Percentiles rank a stretch among this genome's conserved stretches.
Conservation (phyloP, 78 protist genomes). For the Dictyostelium discoideum region DNA sequence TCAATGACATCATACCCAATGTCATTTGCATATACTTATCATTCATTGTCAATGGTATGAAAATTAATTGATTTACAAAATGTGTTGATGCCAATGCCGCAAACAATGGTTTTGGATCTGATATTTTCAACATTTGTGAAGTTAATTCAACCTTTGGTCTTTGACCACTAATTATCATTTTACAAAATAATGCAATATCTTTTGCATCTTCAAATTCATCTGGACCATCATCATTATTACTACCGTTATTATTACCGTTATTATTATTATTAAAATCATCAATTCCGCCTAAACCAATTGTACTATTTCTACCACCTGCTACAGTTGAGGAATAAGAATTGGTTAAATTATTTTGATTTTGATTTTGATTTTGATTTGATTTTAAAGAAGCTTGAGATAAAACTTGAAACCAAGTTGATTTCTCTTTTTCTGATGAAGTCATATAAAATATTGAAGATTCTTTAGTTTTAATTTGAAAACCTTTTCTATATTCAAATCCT, state of each 20-base stretch:
- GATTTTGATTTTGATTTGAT: neutral
- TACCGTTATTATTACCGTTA: neutral
- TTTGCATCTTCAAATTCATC: slow-evolving; percentile 33
- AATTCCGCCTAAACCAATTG: neutral
- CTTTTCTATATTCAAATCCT: slow-evolving; percentile 75
- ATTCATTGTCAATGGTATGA: slow-evolving; percentile 33
- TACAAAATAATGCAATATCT: slow-evolving; percentile 30
- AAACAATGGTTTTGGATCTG: slow-evolving; percentile 52
- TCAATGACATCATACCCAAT: slow-evolving; percentile 6
- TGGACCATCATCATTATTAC: neutral
- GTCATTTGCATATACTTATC: slow-evolving; percentile 59
- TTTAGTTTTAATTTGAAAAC: slow-evolving; percentile 69
- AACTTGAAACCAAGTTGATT: slow-evolving; percentile 45
- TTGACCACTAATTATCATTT: slow-evolving; percentile 21
- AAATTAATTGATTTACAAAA: slow-evolving; percentile 11
- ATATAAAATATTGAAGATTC: slow-evolving; percentile 56
- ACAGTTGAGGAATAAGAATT: neutral
- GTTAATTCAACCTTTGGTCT: slow-evolving; percentile 34
- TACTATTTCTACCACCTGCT: neutral
- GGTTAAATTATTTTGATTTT: neutral
- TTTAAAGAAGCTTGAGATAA: slow-evolving; percentile 36
- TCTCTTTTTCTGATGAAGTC: slow-evolving; percentile 61
- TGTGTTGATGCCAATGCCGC: slow-evolving; percentile 25
- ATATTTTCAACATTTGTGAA: slow-evolving; percentile 2
- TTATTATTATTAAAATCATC: neutral